phyloP scores from a whole-genome alignment of 345 rosid genomes.

The Bretschneidera sinensis region DNA sequence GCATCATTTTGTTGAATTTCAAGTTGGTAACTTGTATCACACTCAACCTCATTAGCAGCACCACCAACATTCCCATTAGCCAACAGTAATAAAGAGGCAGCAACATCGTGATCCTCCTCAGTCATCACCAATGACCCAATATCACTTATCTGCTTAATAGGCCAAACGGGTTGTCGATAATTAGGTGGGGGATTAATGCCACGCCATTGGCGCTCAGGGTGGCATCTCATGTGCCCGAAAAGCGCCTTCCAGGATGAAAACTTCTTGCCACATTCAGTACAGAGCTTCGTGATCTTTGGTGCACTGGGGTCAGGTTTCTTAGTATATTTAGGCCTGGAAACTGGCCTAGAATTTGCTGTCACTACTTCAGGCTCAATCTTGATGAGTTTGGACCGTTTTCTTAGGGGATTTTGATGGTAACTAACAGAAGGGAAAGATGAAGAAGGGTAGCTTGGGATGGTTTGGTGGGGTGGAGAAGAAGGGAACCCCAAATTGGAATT shows the following conservation, averaged over 20 bases:
- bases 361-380: slow-evolving; percentile 18
- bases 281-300: slow-evolving; percentile 73
- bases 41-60: not conserved
- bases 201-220: slow-evolving; percentile 87
- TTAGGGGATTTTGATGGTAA: slow-evolving; percentile 33
- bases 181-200: slow-evolving; percentile 67
- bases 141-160: slow-evolving; percentile 5
- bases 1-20: slow-evolving; percentile 15
- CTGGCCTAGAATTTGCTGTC: slow-evolving; percentile 11
- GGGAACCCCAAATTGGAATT: slow-evolving; percentile 22
- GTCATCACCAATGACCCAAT: slow-evolving; percentile 27
- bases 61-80: slow-evolving; percentile 24
- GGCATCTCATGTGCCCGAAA: slow-evolving; percentile 95
- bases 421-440: slow-evolving; percentile 18
- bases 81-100: slow-evolving; percentile 57
- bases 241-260: slow-evolving; percentile 94
- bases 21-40: slow-evolving; percentile 3
- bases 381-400: slow-evolving; percentile 43
- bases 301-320: slow-evolving; percentile 70
- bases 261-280: slow-evolving; percentile 85
- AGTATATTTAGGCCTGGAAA: slow-evolving; percentile 29
- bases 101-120: slow-evolving; percentile 64
- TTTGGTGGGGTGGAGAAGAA: slow-evolving; percentile 18
- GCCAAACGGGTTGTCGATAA: slow-evolving; percentile 18
- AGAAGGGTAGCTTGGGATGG: slow-evolving; percentile 24